A percentile compares a stretch with the other conserved stretches of the same genome.
Conservation (phyloP, 768 basidiomycete genomes). For the Cystofilobasidium ferigula region DNA sequence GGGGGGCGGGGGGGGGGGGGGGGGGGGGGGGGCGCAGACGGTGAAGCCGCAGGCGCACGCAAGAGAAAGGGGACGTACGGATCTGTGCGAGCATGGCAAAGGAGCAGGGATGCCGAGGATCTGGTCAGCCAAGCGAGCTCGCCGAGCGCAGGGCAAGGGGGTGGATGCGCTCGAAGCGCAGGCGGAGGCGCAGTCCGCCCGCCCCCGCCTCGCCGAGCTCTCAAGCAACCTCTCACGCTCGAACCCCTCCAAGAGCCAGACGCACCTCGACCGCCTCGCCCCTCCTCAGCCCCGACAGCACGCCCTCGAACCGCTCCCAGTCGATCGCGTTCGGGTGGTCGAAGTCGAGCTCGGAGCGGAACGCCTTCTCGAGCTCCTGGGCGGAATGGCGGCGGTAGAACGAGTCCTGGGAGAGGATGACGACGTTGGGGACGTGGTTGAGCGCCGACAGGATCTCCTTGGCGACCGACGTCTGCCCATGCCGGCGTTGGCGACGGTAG, state of each 20-base stretch:
- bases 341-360: constrained; percentile 62
- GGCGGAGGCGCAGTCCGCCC: no score
- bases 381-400: constrained; percentile 76
- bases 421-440: constrained; percentile 46
- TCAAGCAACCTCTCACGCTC: no score
- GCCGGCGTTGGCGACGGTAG: not conserved
- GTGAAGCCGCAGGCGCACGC: not conserved
- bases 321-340: constrained; percentile 92
- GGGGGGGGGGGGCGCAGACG: not conserved
- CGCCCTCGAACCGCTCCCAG: constrained; percentile 68
- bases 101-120: not conserved
- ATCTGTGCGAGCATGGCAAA: not conserved
- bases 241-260: constrained; percentile 2
- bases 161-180: no score
- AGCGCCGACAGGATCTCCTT: constrained; percentile 38
- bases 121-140: no score
- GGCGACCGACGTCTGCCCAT: constrained; percentile 36
- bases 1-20: no score
- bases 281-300: constrained; percentile 68
- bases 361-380: constrained; percentile 73
- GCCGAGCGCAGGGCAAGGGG: no score
- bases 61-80: not conserved
- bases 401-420: constrained; percentile 87
- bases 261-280: constrained; percentile 50
- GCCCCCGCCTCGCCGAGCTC: no score